Percentiles rank a stretch among this genome's conserved stretches.
phyloP scores from a whole-genome alignment of 345 rosid species.

The Dipteronia sinensis region DNA sequence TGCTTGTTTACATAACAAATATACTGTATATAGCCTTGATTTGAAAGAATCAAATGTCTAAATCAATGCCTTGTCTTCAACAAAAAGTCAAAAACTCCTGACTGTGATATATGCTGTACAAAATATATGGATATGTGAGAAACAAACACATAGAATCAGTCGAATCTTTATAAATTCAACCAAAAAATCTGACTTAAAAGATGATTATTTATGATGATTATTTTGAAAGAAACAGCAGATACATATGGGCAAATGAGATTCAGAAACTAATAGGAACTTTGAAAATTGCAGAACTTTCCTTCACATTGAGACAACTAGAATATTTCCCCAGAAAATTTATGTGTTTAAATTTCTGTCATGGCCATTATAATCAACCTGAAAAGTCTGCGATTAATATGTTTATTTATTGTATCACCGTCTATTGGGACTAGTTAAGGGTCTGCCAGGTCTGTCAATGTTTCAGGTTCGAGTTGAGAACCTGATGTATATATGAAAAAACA shows the following conservation, averaged over 20 bases:
- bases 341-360: not conserved
- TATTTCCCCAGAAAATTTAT: not conserved
- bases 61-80: too few relatives aligned
- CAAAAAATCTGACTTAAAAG: too few relatives aligned
- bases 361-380: not conserved
- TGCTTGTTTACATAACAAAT: not conserved
- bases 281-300: not conserved
- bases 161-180: too few relatives aligned
- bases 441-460: too few relatives aligned
- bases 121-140: not conserved
- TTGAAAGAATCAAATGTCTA: not conserved
- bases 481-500: too few relatives aligned
- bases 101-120: conserved; percentile 21
- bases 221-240: conserved; percentile 12
- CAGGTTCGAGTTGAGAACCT: too few relatives aligned
- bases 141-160: too few relatives aligned
- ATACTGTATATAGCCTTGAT: not conserved
- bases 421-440: too few relatives aligned
- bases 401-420: too few relatives aligned
- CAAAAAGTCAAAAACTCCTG: not conserved
- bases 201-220: not conserved
- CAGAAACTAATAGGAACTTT: not conserved
- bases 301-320: not conserved
- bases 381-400: not conserved
- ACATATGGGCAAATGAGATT: conserved; percentile 29